These are phyloP conservation scores for Colletotrichum tropicale DNA, from an alignment of 2,329 filamentous ascomycete species.

Conservation along the genomic window DNA sequence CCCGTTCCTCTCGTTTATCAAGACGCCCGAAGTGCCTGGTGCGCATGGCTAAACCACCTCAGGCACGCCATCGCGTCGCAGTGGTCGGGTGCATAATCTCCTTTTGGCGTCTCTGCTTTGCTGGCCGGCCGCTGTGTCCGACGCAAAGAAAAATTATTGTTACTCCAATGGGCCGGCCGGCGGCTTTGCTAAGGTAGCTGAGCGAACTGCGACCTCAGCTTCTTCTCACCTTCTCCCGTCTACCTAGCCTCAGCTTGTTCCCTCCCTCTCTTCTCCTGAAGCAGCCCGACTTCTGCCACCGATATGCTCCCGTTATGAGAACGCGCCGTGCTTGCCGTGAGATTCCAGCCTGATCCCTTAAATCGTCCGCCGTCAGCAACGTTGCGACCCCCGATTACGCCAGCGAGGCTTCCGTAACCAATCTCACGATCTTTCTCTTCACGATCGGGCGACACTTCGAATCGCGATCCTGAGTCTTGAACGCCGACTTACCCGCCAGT, in stretches of 20 bases:
- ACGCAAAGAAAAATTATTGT: background rate
- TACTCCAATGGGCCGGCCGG: background rate
- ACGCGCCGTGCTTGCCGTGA: background rate
- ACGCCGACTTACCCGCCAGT: background rate
- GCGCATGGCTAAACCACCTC: background rate
- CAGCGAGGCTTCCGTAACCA: background rate
- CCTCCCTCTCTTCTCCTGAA: background rate
- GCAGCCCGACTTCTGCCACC: background rate
- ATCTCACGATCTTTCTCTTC: background rate
- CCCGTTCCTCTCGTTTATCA: background rate
- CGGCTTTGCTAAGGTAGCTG: background rate
- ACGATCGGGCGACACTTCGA: background rate
- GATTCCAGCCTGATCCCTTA: background rate
- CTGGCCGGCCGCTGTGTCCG: background rate
- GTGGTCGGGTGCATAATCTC: conserved; percentile 1
- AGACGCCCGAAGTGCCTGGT: background rate
- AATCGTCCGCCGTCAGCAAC: background rate
- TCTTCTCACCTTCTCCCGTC: background rate
- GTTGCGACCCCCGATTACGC: background rate
- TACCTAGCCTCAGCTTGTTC: background rate
- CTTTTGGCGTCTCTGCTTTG: background rate
- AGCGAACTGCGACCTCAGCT: background rate
- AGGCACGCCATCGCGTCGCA: conserved; percentile 12
- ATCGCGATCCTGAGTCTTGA: background rate
- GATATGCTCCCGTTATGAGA: background rate